Evolutionary conservation across 176 grass and related monocot genomes (phyloP).

Genomic region (Bothriochloa decipiens): DNA sequence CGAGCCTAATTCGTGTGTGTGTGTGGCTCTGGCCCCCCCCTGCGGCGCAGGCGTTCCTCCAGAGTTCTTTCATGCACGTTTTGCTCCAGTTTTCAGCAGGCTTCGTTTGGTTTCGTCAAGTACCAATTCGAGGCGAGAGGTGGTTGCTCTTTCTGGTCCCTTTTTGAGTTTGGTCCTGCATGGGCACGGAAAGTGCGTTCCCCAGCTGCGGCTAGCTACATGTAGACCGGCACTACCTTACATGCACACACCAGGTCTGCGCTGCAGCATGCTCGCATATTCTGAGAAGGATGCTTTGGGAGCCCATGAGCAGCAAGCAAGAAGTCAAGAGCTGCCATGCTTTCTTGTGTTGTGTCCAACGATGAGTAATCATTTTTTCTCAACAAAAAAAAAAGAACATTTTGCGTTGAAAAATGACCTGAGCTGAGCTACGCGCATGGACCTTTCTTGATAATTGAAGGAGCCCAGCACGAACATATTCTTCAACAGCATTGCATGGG

Average conservation of each 20-base stretch:
- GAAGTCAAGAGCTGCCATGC: background rate
- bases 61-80: background rate
- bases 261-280: too few species aligned
- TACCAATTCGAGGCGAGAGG: background rate
- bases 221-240: conserved; percentile 2
- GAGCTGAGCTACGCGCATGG: background rate
- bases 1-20: background rate
- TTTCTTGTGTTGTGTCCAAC: background rate
- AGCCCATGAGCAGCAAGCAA: background rate
- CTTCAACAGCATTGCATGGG: conserved; percentile 11
- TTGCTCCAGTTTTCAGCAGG: background rate
- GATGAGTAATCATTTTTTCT: background rate
- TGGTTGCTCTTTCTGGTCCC: background rate
- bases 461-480: conserved; percentile 25
- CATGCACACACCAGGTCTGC: background rate
- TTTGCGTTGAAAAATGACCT: background rate
- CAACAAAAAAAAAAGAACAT: background rate
- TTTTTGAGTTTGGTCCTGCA: background rate
- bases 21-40: background rate
- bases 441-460: background rate
- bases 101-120: background rate
- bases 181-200: background rate
- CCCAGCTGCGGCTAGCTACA: background rate
- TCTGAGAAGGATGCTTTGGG: background rate
- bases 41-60: background rate